These are phyloP conservation scores for Penicillium brasilianum DNA, from an alignment of 2,329 filamentous ascomycete species.

Conservation along the genomic window DNA sequence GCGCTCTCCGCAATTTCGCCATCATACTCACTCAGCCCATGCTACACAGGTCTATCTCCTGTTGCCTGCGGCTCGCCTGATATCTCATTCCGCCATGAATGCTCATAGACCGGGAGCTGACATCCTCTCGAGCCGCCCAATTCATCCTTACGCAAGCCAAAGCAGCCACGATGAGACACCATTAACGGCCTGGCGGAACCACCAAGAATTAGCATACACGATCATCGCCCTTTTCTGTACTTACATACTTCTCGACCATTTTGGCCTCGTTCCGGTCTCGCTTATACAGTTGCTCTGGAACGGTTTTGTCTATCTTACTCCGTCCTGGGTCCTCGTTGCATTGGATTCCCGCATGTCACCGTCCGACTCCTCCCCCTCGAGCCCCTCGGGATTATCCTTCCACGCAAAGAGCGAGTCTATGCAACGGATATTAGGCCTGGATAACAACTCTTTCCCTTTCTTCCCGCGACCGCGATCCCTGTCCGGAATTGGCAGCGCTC, in stretches of 20 bases:
- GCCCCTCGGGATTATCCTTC: slow-evolving; percentile 43
- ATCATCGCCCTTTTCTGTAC: slow-evolving; percentile 35
- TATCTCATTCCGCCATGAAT: slow-evolving; percentile 42
- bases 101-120: slow-evolving; percentile 39
- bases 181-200: slow-evolving; percentile 34
- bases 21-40: slow-evolving; percentile 18
- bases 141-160: slow-evolving; percentile 29
- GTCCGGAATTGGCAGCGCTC: slow-evolving; percentile 57
- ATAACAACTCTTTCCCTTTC: slow-evolving; percentile 64
- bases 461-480: slow-evolving; percentile 61
- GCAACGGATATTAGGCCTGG: slow-evolving; percentile 66
- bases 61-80: slow-evolving; percentile 26
- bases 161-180: slow-evolving; percentile 42
- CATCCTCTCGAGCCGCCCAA: slow-evolving; percentile 37
- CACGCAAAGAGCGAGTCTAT: slow-evolving; percentile 68
- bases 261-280: slow-evolving; percentile 37
- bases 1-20: neutral
- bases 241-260: slow-evolving; percentile 38
- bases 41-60: slow-evolving; percentile 23
- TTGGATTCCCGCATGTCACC: slow-evolving; percentile 58
- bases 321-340: slow-evolving; percentile 47
- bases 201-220: slow-evolving; percentile 37
- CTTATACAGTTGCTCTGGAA: slow-evolving; percentile 45
- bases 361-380: slow-evolving; percentile 46
- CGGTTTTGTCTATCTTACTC: slow-evolving; percentile 45